Percentiles rank a stretch among this genome's conserved stretches.
Conservation (phyloP, 768 basidiomycete genomes). For the Calocybe gangraenosa region DNA sequence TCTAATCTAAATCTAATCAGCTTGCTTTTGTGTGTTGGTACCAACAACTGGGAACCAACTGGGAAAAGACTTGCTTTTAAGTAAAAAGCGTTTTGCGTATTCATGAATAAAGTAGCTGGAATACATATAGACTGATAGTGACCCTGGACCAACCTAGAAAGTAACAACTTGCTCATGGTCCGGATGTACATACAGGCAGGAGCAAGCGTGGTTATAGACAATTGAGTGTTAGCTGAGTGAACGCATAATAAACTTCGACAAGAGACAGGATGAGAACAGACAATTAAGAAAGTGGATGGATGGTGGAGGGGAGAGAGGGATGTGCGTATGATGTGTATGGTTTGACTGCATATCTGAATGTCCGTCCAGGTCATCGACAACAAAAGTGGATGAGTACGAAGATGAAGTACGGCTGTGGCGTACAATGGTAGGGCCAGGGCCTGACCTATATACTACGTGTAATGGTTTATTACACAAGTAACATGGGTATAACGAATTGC, state of each 20-base stretch:
- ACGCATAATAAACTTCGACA: conserved; percentile 8
- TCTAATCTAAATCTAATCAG: neutral
- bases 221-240: conserved; percentile 20
- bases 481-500: conserved; percentile 19
- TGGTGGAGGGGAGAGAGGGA: conserved; percentile 14
- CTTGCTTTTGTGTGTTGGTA: no score
- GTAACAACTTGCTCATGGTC: no score
- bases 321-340: conserved; percentile 15
- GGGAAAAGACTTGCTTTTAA: no score
- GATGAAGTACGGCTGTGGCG: conserved; percentile 18
- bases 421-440: conserved; percentile 13
- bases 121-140: no score
- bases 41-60: no score
- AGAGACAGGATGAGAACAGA: conserved; percentile 8
- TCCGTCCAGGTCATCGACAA: conserved; percentile 28
- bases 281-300: conserved; percentile 16
- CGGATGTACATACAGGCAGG: no score
- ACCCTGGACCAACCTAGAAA: no score
- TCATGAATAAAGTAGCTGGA: no score
- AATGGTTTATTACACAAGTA: conserved; percentile 17
- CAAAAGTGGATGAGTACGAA: conserved; percentile 19
- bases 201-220: conserved; percentile 14
- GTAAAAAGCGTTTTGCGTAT: no score
- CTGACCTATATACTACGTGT: conserved; percentile 16
- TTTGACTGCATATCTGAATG: conserved; percentile 24